Evolutionary conservation across 768 basidiomycete genomes (phyloP).

Genomic region (Panaeolus cyanescens): DNA sequence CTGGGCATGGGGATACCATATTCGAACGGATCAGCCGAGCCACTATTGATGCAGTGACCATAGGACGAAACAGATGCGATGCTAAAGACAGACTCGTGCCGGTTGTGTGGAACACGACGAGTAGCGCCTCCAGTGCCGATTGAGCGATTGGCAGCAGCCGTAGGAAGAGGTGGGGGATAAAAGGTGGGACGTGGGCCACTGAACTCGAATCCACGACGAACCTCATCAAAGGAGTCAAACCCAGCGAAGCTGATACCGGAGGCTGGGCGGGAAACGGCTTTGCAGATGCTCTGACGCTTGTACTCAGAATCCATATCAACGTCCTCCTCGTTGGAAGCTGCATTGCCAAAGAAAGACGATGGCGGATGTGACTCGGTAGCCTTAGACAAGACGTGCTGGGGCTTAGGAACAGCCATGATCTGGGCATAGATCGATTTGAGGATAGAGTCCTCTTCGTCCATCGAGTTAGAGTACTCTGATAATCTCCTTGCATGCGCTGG

Average conservation of each 20-base stretch:
- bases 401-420: slow-evolving; percentile 38
- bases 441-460: slow-evolving; percentile 52
- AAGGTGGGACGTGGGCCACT: slow-evolving; percentile 60
- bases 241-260: slow-evolving; percentile 72
- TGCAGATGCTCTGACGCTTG: slow-evolving; percentile 26
- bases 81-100: slow-evolving; percentile 66
- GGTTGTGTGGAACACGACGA: slow-evolving; percentile 40
- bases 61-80: slow-evolving; percentile 83
- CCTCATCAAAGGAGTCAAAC: slow-evolving; percentile 75
- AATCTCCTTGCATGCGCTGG: slow-evolving; percentile 50
- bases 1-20: slow-evolving; percentile 52
- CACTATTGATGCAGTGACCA: slow-evolving; percentile 64
- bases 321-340: background rate
- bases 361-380: slow-evolving; percentile 25
- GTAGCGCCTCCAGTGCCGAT: slow-evolving; percentile 17
- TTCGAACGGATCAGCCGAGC: slow-evolving; percentile 73
- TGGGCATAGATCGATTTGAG: slow-evolving; percentile 58
- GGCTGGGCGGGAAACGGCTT: slow-evolving; percentile 35
- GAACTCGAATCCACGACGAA: slow-evolving; percentile 81
- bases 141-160: slow-evolving; percentile 3
- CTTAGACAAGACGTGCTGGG: slow-evolving; percentile 44
- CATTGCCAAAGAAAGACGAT: background rate
- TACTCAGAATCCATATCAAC: background rate
- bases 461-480: slow-evolving; percentile 39
- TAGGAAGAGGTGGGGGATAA: slow-evolving; percentile 52